A percentile compares a stretch with the other conserved stretches of the same genome.
Evolutionary conservation across 2,329 filamentous ascomycete genomes (phyloP).

Genomic region (Chaetomium globosum): DNA sequence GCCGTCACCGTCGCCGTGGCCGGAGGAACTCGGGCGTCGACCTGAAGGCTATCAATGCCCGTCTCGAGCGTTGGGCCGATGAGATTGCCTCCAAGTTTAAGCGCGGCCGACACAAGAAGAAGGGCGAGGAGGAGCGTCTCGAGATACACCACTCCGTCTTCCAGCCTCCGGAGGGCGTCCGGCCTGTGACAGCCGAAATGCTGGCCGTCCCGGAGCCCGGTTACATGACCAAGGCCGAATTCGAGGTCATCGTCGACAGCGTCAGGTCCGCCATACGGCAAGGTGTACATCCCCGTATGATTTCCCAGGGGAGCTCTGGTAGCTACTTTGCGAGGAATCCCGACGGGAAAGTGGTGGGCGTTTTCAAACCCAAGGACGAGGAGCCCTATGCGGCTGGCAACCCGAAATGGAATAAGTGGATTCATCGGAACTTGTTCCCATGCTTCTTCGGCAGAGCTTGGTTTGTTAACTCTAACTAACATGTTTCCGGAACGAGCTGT

Average conservation of each 20-base stretch:
- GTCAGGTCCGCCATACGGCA: conserved; percentile 88
- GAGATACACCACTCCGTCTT: conserved; percentile 99
- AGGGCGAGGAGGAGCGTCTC: conserved; percentile 74
- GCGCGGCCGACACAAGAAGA: conserved; percentile 73
- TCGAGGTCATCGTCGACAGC: conserved; percentile 85
- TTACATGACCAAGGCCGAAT: conserved; percentile 75
- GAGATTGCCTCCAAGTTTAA: conserved; percentile 98
- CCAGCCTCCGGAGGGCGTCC: conserved; percentile 84
- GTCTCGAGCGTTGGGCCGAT: conserved; percentile 93
- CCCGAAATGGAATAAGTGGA: conserved; percentile 99
- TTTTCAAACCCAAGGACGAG: conserved; percentile 99
- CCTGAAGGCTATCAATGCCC: conserved; percentile 96
- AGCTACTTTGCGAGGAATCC: conserved; percentile 95
- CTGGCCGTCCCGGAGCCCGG: conserved; percentile 67
- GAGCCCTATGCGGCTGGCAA: conserved; percentile 97
- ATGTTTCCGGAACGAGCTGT: neutral
- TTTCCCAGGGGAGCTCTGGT: conserved; percentile 93
- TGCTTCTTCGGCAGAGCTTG: conserved; percentile 96
- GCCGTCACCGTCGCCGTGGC: conserved; percentile 50
- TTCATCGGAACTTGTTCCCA: conserved; percentile 94
- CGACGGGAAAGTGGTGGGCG: conserved; percentile 91
- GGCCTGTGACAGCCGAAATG: conserved; percentile 74
- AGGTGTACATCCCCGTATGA: conserved; percentile 91
- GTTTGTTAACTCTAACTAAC: conserved; percentile 45
- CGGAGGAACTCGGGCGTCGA: conserved; percentile 87